Evolutionary conservation across 371 early-diverging fungal species (phyloP), one percentile per base, ranked within the genome.

Genomic region (Dipsacomyces acuminosporus): DNA sequence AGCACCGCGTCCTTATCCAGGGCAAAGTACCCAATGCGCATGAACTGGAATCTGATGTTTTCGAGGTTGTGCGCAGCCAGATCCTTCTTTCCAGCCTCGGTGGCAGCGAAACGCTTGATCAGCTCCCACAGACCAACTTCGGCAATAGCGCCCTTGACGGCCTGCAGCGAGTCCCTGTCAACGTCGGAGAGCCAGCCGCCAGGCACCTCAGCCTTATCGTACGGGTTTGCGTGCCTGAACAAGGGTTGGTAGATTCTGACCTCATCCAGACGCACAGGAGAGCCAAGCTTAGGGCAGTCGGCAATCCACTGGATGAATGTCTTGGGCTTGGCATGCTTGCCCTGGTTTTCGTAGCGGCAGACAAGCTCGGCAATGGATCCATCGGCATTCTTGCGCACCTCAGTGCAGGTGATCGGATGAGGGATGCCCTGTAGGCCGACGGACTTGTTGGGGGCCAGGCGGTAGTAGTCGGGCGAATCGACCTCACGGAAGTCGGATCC

Each of bases 291-390:
- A 24, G 88, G 80, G 14, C 88, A 84, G 54, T 91, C 85, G 21
- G 90, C 91, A 17, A 99, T 82, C 99, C 99, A 99, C 71, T 99
- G 99, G 75, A 99, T 97, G 75, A 86, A 96, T 1, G 99, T 90
- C 85, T 94, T 96, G 54, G 98, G 95, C 76, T 87, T 88, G 48
- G 74, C 45, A 11, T 41, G 48, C 71, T 83, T 83, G 73, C 78
- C 80, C 19, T 75, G 82, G 20, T 73, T 67, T 56, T 92, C 90
- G 60, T 90, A 92, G 22, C 73, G 76, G 59, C 89, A 91, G 38
- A 80, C 74, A 24, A 97, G 61, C 63, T 91, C 90, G 24, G 76
- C 64, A 33, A 95, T 77, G 54, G 86, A 82, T 51, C 96, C 94
- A 23, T 76, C 74, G 9, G 72, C 72, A 72, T 90, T 89, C 62